These are phyloP conservation scores for Umbelopsis isabellina DNA, from an alignment of 192 early-diverging fungal species.

Conservation along the genomic window DNA sequence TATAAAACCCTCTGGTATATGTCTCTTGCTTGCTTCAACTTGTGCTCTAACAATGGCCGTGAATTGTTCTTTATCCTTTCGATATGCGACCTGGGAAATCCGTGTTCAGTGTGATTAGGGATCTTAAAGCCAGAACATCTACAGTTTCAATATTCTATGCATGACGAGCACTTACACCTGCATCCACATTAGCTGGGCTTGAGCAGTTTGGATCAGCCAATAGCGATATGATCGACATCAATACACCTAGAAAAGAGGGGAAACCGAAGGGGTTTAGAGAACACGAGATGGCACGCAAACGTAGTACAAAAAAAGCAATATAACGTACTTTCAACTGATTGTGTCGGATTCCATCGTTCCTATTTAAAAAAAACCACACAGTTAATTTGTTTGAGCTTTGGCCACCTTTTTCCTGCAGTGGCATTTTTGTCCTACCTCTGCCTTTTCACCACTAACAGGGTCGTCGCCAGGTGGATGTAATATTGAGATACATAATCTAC, in stretches of 20 bases:
- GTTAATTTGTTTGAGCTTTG: not conserved
- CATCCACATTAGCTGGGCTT: conserved; percentile 59
- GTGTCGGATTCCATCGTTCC: conserved; percentile 86
- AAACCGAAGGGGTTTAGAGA: not conserved
- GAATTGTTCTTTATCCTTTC: conserved; percentile 42
- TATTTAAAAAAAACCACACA: conserved; percentile 19
- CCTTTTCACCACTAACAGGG: conserved; percentile 74
- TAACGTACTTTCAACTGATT: conserved; percentile 49
- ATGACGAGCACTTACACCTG: conserved; percentile 40
- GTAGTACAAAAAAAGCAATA: not conserved
- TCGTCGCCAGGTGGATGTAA: conserved; percentile 95
- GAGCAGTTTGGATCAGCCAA: conserved; percentile 54
- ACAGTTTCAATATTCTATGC: not conserved
- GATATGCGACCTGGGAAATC: conserved; percentile 44
- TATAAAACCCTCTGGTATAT: conserved; percentile 51
- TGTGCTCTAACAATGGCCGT: conserved; percentile 46
- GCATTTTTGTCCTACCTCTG: not conserved
- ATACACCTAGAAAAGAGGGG: conserved; percentile 40
- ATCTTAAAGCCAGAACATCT: not conserved
- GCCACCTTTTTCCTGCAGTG: not conserved
- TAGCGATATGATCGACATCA: conserved; percentile 52
- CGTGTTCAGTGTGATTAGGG: not conserved
- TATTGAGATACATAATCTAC: conserved; percentile 93
- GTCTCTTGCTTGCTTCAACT: conserved; percentile 51
- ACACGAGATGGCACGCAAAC: not conserved